Evolutionary conservation across 2,329 filamentous ascomycete species (phyloP), one percentile per base, ranked within the genome.

Genomic region (Paracorniculantispora psalliotae): DNA sequence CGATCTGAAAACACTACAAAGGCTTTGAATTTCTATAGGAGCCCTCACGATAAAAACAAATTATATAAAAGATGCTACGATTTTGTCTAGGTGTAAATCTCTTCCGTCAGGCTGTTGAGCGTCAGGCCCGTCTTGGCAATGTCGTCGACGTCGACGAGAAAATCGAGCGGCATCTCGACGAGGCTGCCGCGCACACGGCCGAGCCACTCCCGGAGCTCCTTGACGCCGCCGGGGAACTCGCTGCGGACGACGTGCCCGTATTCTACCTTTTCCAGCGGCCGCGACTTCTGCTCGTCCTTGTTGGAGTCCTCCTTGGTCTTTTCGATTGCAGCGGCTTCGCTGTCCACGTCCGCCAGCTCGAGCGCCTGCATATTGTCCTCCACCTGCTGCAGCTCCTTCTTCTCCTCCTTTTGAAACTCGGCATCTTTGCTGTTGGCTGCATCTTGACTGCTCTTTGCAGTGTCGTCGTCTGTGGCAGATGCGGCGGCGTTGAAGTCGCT

Each of bases 101-200:
- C 84, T 67, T 89, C 83, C 1, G 89, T 92, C 66, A 91, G 72
- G 26, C 81, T 79, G 74, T 92, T 92, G 63, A 92, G 74, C 23
- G 82, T 80, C 67, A 96, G 67, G 0, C 92, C 91, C 65, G 91
- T 84, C 79, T 92, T 87, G 4, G 92, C 93, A 71, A 97, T 87
- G 71, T 97, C 92, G 67, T 91, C 83, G 9, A 84, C 82, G 35
- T 92, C 89, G 67, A 88, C 87, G 71, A 96, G 77, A 77, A 97
- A 97, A 64, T 91, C 79, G 65, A 97, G 77, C 28, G 92, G 91
- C 92, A 97, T 97, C 78, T 96, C 90, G 8, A 97, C 88, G 48
- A 92, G 73, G 9, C 82, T 89, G 2, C 89, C 89, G 61, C 85
- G 81, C 41, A 92, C 78, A 57, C 83, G 79, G 58, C 80, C 79